These are phyloP conservation scores for Pugionium dolabratum DNA, from an alignment of 345 rosid genomes.

Conservation along the genomic window DNA sequence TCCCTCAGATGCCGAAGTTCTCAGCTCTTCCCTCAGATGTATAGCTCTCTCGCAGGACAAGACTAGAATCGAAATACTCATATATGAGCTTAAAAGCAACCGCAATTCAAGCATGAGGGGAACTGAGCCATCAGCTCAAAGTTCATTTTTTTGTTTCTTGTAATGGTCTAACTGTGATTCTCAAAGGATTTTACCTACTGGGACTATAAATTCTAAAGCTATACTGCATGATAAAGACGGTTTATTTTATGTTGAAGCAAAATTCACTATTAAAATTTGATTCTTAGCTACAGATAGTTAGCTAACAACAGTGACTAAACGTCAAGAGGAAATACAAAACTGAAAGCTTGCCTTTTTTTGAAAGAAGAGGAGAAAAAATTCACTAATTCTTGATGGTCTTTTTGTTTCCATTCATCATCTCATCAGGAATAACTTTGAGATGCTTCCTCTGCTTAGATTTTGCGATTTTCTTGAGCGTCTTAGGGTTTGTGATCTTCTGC, in stretches of 20 bases:
- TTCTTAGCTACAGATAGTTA: slow-evolving; percentile 21
- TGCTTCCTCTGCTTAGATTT: slow-evolving; percentile 74
- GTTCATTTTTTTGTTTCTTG: neutral
- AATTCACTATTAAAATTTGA: slow-evolving; percentile 19
- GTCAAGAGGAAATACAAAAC: slow-evolving; percentile 2
- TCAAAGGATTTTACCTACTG: neutral
- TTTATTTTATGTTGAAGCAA: slow-evolving; percentile 9
- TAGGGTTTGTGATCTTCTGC: slow-evolving; percentile 79
- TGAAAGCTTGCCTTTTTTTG: slow-evolving; percentile 14
- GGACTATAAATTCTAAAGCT: neutral
- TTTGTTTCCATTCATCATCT: slow-evolving; percentile 38
- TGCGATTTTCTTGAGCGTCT: slow-evolving; percentile 77
- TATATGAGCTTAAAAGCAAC: neutral
- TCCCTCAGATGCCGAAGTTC: slow-evolving; percentile 62
- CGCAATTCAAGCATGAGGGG: neutral
- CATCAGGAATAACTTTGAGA: slow-evolving; percentile 77
- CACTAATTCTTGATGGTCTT: slow-evolving; percentile 9
- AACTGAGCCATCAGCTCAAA: neutral
- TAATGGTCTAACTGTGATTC: neutral
- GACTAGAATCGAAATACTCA: neutral
- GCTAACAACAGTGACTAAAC: slow-evolving; percentile 6
- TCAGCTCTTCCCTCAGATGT: neutral
- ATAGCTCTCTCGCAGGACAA: neutral
- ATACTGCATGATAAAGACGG: neutral
- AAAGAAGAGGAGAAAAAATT: too few species aligned